phyloP scores from a whole-genome alignment of 148 eudicot species.

The Chenopodium album region DNA sequence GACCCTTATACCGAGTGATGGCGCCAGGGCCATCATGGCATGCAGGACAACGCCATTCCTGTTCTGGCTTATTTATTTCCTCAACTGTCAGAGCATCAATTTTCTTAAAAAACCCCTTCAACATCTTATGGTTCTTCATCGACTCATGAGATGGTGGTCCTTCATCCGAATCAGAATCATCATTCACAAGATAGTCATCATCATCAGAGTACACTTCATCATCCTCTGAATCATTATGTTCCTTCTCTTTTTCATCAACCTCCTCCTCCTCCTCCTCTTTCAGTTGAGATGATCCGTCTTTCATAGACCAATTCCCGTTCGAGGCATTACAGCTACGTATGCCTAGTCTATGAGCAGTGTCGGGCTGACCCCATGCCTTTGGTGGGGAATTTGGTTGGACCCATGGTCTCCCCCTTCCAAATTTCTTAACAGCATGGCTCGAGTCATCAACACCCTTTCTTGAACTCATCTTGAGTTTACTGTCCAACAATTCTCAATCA shows the following conservation, averaged over 20 bases:
- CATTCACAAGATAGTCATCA: no score
- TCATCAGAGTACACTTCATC: slow-evolving; percentile 39
- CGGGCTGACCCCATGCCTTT: slow-evolving; percentile 50
- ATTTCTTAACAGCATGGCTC: slow-evolving; percentile 28
- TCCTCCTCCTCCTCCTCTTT: slow-evolving; percentile 3
- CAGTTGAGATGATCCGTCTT: slow-evolving; percentile 17
- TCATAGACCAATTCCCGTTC: neutral
- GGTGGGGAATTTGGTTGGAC: slow-evolving; percentile 32
- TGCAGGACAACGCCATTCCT: slow-evolving; percentile 68
- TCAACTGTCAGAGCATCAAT: no score
- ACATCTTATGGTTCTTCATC: slow-evolving; percentile 47
- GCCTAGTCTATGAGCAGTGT: slow-evolving; percentile 34
- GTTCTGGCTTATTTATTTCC: no score
- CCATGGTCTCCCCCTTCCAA: slow-evolving; percentile 23
- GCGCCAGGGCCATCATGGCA: slow-evolving; percentile 83
- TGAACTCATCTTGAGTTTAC: slow-evolving; percentile 24
- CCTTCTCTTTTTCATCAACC: slow-evolving; percentile 10
- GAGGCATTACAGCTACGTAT: slow-evolving; percentile 24
- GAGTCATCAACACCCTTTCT: slow-evolving; percentile 34
- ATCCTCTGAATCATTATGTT: slow-evolving; percentile 40
- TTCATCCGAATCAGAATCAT: slow-evolving; percentile 60
- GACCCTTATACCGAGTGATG: slow-evolving; percentile 72
- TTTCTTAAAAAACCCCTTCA: slow-evolving; percentile 46
- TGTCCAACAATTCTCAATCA: slow-evolving; percentile 8
- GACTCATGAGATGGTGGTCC: slow-evolving; percentile 41